Base-by-base conservation (phyloP, 2,329 filamentous ascomycete species). In the Monilinia aucupariae region DNA sequence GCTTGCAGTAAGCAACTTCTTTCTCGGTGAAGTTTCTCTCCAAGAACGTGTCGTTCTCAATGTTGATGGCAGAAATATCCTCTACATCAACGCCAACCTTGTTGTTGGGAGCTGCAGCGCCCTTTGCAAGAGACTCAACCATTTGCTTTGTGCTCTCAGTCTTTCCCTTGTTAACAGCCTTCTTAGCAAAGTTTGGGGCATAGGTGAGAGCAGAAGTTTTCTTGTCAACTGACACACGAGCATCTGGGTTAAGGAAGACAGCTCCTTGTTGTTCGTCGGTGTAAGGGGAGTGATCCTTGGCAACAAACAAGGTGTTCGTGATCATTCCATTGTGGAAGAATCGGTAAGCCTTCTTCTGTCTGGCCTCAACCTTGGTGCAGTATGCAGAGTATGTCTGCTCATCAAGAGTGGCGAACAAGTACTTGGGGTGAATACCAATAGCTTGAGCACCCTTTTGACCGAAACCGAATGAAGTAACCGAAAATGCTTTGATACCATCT, bases 301-400 rank as follows among this genome's bases (percentile, higher is more conserved):
- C 92, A 67, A 96, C 92, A 78, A 99, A 99, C 77, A 99, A 84
- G 68, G 87, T 91, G 82, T 99, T 97, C 83, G 96, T 97, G 83
- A 97, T 92, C 76, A 99, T 83, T 67, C 93, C 92, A 72, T 96
- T 96, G 81, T 99, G 96, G 87, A 96, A 96, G 85, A 91, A 97
- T 68, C 94, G 86, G 83, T 99, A 99, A 0, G 94, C 91, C 82
- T 93, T 97, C 91, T 97, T 97, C 78, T 99, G 96, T 68, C 94
- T 86, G 47, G 91, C 87, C 73, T 91, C 88, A 22, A 97, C 91
- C 84, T 96, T 97, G 73, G 81, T 79, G 75, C 88, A 89, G 83
- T 99, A 99, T 63, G 85, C 80, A 64, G 85, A 79, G 78, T 91
- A 99, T 59, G 90, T 89, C 54, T 87, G 80, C 78, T 93, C 85